Evolutionary conservation across 73 alveolate genomes (phyloP).

Genomic region (Uronychia setigera): DNA sequence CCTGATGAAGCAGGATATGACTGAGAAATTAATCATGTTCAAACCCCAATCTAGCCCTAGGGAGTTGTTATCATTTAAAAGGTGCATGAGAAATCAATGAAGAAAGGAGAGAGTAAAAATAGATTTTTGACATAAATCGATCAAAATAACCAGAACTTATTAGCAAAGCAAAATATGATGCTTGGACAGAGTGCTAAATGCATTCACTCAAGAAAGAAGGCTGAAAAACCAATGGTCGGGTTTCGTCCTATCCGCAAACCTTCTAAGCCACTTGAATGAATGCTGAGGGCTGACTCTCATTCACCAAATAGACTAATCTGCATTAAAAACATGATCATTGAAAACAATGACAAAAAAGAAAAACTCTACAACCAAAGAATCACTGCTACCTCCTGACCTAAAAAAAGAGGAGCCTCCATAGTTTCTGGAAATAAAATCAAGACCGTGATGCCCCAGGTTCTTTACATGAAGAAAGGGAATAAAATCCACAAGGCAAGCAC

Average conservation of each 20-base stretch:
- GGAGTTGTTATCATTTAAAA: too few species aligned
- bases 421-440: background rate
- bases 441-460: constrained; percentile 1
- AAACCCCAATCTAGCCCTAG: too few species aligned
- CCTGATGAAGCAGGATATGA: too few species aligned
- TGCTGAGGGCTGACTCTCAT: background rate
- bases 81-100: too few species aligned
- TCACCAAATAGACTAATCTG: background rate
- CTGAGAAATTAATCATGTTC: too few species aligned
- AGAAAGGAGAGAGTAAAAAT: too few species aligned
- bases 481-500: background rate
- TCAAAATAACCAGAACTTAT: too few species aligned
- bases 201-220: background rate
- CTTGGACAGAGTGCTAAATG: background rate
- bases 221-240: background rate
- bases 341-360: background rate
- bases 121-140: too few species aligned
- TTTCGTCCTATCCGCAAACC: background rate
- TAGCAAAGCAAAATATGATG: too few species aligned
- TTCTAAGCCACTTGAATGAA: background rate
- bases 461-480: too few species aligned
- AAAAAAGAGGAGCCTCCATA: background rate
- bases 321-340: background rate
- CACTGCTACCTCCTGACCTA: background rate
- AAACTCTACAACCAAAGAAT: background rate